Conservation (phyloP, 805 yeast species). For the Clavispora carvajalis region DNA sequence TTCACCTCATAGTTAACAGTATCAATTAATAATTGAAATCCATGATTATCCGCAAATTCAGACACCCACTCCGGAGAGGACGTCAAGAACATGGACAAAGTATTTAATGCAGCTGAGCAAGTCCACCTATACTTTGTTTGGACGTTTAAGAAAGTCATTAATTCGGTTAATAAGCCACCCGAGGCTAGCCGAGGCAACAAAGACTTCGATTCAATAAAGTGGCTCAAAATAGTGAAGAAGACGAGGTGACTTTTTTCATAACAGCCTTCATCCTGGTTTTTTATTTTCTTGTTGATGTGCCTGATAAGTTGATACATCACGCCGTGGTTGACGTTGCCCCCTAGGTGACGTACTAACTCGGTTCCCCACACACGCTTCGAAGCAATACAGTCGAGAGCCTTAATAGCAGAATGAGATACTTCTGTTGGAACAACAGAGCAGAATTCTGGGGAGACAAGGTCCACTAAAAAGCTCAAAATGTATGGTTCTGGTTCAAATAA, state of each 20-base stretch:
- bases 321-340: constrained; percentile 88
- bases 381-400: constrained; percentile 66
- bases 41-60: constrained; percentile 61
- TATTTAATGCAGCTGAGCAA: constrained; percentile 57
- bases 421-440: constrained; percentile 40
- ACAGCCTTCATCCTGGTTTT: constrained; percentile 31
- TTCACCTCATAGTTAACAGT: constrained; percentile 60
- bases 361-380: constrained; percentile 64
- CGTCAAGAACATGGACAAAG: constrained; percentile 45
- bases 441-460: constrained; percentile 64
- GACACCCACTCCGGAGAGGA: constrained; percentile 46
- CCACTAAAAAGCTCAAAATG: constrained; percentile 63
- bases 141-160: constrained; percentile 55
- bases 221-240: constrained; percentile 58
- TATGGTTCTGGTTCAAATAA: constrained; percentile 70
- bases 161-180: constrained; percentile 70
- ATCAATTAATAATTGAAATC: constrained; percentile 58
- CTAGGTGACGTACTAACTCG: constrained; percentile 70
- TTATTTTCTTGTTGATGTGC: constrained; percentile 48
- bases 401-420: constrained; percentile 55
- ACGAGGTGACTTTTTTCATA: constrained; percentile 43
- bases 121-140: constrained; percentile 50
- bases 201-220: constrained; percentile 52
- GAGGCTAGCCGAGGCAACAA: constrained; percentile 54
- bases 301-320: constrained; percentile 67